phyloP scores from a whole-genome alignment of 1,284 basidiomycete species.

The Sporisorium scitamineum region DNA sequence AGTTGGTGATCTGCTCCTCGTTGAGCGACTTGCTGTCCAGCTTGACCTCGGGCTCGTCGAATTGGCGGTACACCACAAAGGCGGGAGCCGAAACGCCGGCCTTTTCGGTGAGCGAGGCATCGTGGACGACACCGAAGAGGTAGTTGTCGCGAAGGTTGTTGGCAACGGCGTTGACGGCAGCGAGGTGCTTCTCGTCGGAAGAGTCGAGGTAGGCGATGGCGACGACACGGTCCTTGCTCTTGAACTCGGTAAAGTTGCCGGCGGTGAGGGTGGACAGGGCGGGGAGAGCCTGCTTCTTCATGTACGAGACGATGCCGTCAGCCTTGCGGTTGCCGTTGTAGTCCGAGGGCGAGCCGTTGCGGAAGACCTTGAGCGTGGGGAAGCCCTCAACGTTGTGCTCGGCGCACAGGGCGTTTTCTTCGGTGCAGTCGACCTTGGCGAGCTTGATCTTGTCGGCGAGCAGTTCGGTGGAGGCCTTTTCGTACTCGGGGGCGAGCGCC shows the following conservation, averaged over 20 bases:
- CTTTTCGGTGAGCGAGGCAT: constrained; percentile 76
- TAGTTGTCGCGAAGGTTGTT: constrained; percentile 90
- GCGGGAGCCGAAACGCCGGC: constrained; percentile 83
- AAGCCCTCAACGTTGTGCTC: constrained; percentile 87
- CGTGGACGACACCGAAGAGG: constrained; percentile 81
- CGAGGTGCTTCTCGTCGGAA: constrained; percentile 74
- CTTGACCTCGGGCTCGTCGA: constrained; percentile 83
- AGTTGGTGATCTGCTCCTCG: constrained; percentile 72
- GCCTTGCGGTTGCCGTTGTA: constrained; percentile 92
- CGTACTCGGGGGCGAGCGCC: constrained; percentile 79
- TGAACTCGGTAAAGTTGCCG: constrained; percentile 85
- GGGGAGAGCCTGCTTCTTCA: constrained; percentile 98
- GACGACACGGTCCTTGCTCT: constrained; percentile 89
- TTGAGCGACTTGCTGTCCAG: constrained; percentile 72
- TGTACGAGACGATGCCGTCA: constrained; percentile 96
- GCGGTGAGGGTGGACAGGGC: constrained; percentile 85
- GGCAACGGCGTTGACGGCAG: constrained; percentile 81
- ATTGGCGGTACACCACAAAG: constrained; percentile 90
- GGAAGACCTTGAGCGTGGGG: constrained; percentile 92
- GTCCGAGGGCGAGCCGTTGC: constrained; percentile 78
- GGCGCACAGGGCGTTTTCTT: constrained; percentile 72
- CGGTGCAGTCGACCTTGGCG: constrained; percentile 79
- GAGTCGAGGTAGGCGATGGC: constrained; percentile 84
- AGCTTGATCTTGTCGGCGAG: constrained; percentile 88
- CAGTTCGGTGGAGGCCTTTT: constrained; percentile 91